Evolutionary conservation across 768 basidiomycete genomes (phyloP).

Genomic region (Tubosaeta sp.): DNA sequence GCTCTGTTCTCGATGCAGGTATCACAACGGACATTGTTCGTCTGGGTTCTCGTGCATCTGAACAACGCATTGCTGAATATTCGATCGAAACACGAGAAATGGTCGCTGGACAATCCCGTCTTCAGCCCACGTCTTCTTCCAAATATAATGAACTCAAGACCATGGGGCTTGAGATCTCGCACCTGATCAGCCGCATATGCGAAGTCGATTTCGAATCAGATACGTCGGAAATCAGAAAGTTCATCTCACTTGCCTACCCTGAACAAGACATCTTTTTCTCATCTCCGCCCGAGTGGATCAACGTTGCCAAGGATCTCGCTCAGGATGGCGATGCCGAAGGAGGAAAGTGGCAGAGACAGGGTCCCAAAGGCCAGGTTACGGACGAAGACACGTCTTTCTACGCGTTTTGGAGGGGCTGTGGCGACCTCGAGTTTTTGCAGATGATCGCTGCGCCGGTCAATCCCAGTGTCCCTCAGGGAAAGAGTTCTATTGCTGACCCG

Average conservation of each 20-base stretch:
- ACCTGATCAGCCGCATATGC: conserved; percentile 42
- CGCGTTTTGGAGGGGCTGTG: conserved; percentile 46
- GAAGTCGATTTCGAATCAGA: conserved; percentile 31
- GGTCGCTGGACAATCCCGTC: conserved; percentile 37
- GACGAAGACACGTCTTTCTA: conserved; percentile 35
- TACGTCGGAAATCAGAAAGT: conserved; percentile 36
- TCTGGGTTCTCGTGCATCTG: conserved; percentile 59
- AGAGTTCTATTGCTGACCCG: background rate
- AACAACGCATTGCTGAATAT: conserved; percentile 57
- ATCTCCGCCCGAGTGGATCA: conserved; percentile 49
- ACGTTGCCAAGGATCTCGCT: conserved; percentile 14
- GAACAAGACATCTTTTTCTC: conserved; percentile 43
- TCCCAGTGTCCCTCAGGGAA: background rate
- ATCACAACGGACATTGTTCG: conserved; percentile 66
- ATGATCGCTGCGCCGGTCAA: background rate
- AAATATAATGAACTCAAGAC: conserved; percentile 40
- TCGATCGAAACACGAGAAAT: conserved; percentile 57
- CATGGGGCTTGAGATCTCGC: conserved; percentile 43
- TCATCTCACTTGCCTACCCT: conserved; percentile 43
- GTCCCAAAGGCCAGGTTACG: conserved; percentile 20
- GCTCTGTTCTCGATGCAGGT: conserved; percentile 55
- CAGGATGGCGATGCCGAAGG: conserved; percentile 13
- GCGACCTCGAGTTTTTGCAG: conserved; percentile 47
- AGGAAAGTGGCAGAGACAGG: conserved; percentile 34
- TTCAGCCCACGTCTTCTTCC: conserved; percentile 32